Evolutionary conservation across 306 rosid species (phyloP).

Genomic region (Albizia julibrissin): DNA sequence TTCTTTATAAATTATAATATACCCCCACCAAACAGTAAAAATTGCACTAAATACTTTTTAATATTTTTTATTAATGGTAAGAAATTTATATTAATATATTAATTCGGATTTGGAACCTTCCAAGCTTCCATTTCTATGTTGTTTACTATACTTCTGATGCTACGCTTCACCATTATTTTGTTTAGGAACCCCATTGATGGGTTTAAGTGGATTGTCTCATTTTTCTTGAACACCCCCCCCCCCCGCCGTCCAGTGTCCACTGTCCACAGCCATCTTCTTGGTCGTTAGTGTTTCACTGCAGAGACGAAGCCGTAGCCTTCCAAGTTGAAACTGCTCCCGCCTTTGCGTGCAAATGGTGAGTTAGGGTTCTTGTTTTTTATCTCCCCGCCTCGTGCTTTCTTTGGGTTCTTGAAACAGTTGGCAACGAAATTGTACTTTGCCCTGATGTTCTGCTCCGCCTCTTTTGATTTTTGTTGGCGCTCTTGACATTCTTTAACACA

Average conservation of each 20-base stretch:
- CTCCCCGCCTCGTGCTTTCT: not conserved
- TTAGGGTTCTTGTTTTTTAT: constrained; percentile 41
- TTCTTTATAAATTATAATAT: too few relatives aligned
- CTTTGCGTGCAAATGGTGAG: constrained; percentile 42
- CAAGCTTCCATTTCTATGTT: too few relatives aligned
- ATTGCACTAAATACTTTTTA: too few relatives aligned
- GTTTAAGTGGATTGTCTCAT: not conserved
- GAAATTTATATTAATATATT: too few relatives aligned
- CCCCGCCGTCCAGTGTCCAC: not conserved
- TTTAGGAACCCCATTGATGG: not conserved
- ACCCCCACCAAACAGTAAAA: too few relatives aligned
- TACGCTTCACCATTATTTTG: too few relatives aligned
- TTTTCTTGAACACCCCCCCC: not conserved
- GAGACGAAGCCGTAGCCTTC: not conserved
- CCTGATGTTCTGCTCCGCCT: not conserved
- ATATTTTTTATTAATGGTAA: too few relatives aligned
- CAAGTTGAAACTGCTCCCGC: constrained; percentile 33
- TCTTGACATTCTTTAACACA: not conserved
- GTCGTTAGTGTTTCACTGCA: not conserved
- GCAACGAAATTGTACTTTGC: not conserved
- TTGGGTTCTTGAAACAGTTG: not conserved
- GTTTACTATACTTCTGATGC: too few relatives aligned
- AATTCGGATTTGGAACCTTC: too few relatives aligned
- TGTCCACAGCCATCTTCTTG: not conserved
- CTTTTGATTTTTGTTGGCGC: not conserved